Base-by-base conservation (phyloP, 2,329 filamentous ascomycete genomes). In the Fusarium sp. region DNA sequence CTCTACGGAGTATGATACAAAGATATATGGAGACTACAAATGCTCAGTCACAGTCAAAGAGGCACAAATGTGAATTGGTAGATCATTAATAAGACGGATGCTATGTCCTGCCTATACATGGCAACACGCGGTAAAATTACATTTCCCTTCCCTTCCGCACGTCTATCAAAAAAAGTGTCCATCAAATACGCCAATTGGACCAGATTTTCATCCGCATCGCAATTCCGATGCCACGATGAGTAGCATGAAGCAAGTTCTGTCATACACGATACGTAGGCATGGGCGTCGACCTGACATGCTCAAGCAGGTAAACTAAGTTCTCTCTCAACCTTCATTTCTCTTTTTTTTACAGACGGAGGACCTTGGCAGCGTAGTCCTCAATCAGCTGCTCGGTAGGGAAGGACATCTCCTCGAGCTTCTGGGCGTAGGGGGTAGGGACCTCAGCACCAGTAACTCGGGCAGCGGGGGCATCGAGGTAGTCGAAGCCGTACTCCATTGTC, bases 401-500 rank as follows among this genome's bases (percentile, higher is more conserved):
- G 78, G 88, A 88, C 93, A 99, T 92, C 84, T 96, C 91, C 88
- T 99, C 96, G 64, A 99, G 89, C 81, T 93, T 93, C 83, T 92
- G 87, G 64, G 96, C 95, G 81, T 99, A 98, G 40, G 96, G 96
- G 11, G 96, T 99, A 53, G 96, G 96, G 15, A 99, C 96, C 82
- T 99, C 96, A 73, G 96, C 95, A 81, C 96, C 96, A 65, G 96
- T 98, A 78, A 99, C 91, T 83, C 96, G 92, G 83, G 95, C 92
- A 69, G 94, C 96, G 50, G 96, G 96, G 61, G 94, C 94, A 79
- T 98, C 91, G 73, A 99, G 92, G 86, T 97, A 98, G 86, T 99
- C 96, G 80, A 98, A 99, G 71, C 90, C 95, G 83, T 98, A 99
- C 85, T 99, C 96, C 92, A 97, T 97, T 71, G 94, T 91, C 67